Conservation (phyloP, 2,329 filamentous ascomycete species). For the Pseudogymnoascus sp. region DNA sequence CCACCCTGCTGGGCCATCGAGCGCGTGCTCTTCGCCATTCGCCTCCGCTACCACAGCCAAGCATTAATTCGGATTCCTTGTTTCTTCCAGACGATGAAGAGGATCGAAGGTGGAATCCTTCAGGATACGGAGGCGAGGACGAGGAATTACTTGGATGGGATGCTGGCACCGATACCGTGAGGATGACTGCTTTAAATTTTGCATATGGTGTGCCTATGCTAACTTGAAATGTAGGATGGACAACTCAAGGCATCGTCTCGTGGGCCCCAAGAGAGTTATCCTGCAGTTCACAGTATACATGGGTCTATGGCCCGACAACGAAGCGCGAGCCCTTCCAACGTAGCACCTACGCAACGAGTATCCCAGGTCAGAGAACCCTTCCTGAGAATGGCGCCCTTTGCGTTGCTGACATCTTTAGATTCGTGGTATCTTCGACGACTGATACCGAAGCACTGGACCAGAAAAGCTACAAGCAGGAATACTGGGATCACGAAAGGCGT, state of each 20-base stretch:
- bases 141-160: slow-evolving; percentile 69
- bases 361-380: slow-evolving; percentile 50
- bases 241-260: slow-evolving; percentile 20
- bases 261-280: slow-evolving; percentile 13
- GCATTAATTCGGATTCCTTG: slow-evolving; percentile 57
- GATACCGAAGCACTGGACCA: slow-evolving; percentile 14
- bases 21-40: slow-evolving; percentile 38
- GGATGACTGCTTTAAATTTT: slow-evolving; percentile 21
- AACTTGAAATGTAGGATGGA: slow-evolving; percentile 20
- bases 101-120: slow-evolving; percentile 65
- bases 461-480: not conserved
- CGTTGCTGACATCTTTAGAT: slow-evolving; percentile 24
- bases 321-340: slow-evolving; percentile 25
- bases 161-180: slow-evolving; percentile 55
- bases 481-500: not conserved
- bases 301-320: slow-evolving; percentile 9
- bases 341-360: slow-evolving; percentile 68
- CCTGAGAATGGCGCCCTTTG: slow-evolving; percentile 12
- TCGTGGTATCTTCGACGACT: slow-evolving; percentile 28
- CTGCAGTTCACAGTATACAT: slow-evolving; percentile 10
- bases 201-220: slow-evolving; percentile 24
- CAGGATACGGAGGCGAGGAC: slow-evolving; percentile 57
- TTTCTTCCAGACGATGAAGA: slow-evolving; percentile 62
- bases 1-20: slow-evolving; percentile 32
- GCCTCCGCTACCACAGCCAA: slow-evolving; percentile 47